Conservation (phyloP, 208 protist species). For the Acanthamoeba polyphaga region DNA sequence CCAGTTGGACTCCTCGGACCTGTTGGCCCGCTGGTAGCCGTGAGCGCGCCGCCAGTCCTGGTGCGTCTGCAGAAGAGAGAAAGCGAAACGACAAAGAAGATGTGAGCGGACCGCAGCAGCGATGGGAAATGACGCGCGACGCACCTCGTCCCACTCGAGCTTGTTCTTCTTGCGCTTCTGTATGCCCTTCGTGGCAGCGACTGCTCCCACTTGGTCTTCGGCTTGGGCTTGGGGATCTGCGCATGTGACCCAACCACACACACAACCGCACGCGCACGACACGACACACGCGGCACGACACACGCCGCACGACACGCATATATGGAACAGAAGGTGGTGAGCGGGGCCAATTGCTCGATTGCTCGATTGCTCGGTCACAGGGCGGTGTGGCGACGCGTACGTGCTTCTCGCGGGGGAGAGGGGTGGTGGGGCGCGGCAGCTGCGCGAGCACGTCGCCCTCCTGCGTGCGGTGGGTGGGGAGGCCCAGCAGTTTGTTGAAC, state of each 20-base stretch:
- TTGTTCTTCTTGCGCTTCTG: constrained; percentile 76
- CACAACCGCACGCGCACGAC: neutral
- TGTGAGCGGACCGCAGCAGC: neutral
- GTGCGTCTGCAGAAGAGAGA: constrained; percentile 37
- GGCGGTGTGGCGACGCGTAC: neutral
- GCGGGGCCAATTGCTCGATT: too few relatives aligned
- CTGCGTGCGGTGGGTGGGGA: constrained; percentile 40
- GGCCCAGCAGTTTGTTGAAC: constrained; percentile 44
- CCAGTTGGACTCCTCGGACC: constrained; percentile 63
- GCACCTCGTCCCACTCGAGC: constrained; percentile 74
- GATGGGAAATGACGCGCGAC: neutral
- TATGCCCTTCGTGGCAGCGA: constrained; percentile 69
- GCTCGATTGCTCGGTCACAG: too few relatives aligned
- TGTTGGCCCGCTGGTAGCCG: constrained; percentile 70
- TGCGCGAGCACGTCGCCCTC: constrained; percentile 72
- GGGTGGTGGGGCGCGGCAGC: constrained; percentile 56
- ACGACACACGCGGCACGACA: neutral
- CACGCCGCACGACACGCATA: too few relatives aligned
- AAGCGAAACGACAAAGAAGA: neutral
- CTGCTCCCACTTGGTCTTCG: constrained; percentile 55
- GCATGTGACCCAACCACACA: neutral
- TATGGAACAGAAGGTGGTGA: too few relatives aligned
- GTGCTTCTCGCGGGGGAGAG: constrained; percentile 73
- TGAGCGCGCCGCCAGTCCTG: constrained; percentile 71
- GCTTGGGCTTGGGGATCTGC: constrained; percentile 72